Evolutionary conservation across 805 yeast species (phyloP).

Genomic region (Wickerhamiella siamensis): DNA sequence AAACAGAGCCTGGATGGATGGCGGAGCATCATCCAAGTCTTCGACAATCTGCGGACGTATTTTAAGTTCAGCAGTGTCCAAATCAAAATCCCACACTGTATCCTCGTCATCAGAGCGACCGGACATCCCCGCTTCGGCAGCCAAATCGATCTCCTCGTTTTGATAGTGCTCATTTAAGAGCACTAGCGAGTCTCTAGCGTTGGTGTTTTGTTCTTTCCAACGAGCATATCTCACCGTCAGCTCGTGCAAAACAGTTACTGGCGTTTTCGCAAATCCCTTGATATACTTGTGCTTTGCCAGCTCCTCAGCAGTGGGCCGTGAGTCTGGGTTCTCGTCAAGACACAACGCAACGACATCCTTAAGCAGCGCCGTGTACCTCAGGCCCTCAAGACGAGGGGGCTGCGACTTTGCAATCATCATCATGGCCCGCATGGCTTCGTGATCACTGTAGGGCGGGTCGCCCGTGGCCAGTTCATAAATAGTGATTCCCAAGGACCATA

Average conservation of each 20-base stretch:
- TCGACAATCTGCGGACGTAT: neutral
- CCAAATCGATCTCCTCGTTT: slow-evolving; percentile 5
- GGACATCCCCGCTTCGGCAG: slow-evolving; percentile 27
- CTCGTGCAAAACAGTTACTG: slow-evolving; percentile 54
- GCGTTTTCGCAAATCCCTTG: slow-evolving; percentile 41
- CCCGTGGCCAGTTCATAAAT: slow-evolving; percentile 92
- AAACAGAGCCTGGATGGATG: slow-evolving; percentile 55
- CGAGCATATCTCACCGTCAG: slow-evolving; percentile 38
- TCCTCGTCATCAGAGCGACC: slow-evolving; percentile 26
- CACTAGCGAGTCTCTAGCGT: slow-evolving; percentile 28
- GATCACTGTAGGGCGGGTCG: slow-evolving; percentile 92
- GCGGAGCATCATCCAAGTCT: slow-evolving; percentile 43
- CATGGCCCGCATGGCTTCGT: slow-evolving; percentile 90
- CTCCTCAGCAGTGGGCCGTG: slow-evolving; percentile 78
- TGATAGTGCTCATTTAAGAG: slow-evolving; percentile 18
- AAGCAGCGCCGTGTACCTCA: slow-evolving; percentile 56
- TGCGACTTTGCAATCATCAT: slow-evolving; percentile 81
- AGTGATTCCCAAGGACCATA: slow-evolving; percentile 95
- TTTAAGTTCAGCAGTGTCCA: slow-evolving; percentile 4
- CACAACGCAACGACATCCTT: slow-evolving; percentile 87
- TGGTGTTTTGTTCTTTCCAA: slow-evolving; percentile 47
- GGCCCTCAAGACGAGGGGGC: slow-evolving; percentile 90
- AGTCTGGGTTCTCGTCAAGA: slow-evolving; percentile 84
- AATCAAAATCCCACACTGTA: slow-evolving; percentile 21
- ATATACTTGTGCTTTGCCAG: slow-evolving; percentile 62